phyloP scores from a whole-genome alignment of 202 grass and related monocot species.

The Digitaria exilis region DNA sequence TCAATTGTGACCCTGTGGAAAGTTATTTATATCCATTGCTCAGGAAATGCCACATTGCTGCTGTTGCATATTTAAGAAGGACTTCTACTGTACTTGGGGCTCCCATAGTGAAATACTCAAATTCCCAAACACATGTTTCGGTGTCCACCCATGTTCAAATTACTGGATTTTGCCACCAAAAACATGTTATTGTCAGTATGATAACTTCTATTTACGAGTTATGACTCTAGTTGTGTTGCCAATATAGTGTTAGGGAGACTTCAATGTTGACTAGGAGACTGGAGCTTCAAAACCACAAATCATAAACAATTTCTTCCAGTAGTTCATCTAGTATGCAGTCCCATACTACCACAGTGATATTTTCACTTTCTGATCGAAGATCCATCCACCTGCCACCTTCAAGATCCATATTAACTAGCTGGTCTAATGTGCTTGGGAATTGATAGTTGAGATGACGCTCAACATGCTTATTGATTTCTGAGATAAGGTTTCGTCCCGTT shows the following conservation, averaged over 20 bases:
- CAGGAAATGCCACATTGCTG: not conserved
- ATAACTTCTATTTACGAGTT: slow-evolving; percentile 13
- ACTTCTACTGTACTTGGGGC: not conserved
- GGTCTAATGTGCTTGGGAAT: slow-evolving; percentile 61
- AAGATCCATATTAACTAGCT: slow-evolving; percentile 55
- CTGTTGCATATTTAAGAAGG: slow-evolving; percentile 27
- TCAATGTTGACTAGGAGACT: slow-evolving; percentile 6
- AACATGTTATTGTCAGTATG: slow-evolving; percentile 23
- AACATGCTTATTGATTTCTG: slow-evolving; percentile 62
- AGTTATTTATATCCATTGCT: not conserved
- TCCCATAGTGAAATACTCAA: slow-evolving; percentile 17
- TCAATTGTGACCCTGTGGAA: too few relatives aligned
- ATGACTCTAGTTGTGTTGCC: slow-evolving; percentile 1
- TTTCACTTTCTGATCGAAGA: slow-evolving; percentile 47
- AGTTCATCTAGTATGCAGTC: slow-evolving; percentile 72
- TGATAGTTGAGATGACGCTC: slow-evolving; percentile 46
- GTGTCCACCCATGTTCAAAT: slow-evolving; percentile 8
- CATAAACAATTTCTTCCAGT: slow-evolving; percentile 61
- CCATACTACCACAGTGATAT: slow-evolving; percentile 52
- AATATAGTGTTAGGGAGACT: slow-evolving; percentile 17
- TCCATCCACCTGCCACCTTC: slow-evolving; percentile 61
- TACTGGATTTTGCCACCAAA: not conserved
- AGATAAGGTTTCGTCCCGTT: slow-evolving; percentile 51
- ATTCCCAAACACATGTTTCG: slow-evolving; percentile 13
- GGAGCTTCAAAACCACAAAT: slow-evolving; percentile 60